These are phyloP conservation scores for Ogataea pini DNA, from an alignment of 805 yeast species.

Conservation along the genomic window DNA sequence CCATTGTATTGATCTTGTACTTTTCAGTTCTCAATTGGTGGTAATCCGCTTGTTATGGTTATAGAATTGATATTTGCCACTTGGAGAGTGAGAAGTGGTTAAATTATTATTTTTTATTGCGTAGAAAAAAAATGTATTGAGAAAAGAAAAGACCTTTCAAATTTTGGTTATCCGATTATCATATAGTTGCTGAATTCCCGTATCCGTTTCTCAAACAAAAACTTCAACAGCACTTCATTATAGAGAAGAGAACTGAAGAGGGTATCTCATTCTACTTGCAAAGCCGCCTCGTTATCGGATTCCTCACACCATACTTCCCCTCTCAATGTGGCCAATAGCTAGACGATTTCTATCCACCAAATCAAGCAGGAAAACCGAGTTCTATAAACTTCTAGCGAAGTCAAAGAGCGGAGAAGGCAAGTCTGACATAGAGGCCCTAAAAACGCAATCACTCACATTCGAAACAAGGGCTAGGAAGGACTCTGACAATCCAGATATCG, in stretches of 20 bases:
- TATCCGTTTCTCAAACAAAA: no score
- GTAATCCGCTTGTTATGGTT: background rate
- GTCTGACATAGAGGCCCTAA: slow-evolving; percentile 13
- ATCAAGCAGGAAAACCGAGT: slow-evolving; percentile 17
- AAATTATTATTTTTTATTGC: background rate
- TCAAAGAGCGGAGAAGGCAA: slow-evolving; percentile 19
- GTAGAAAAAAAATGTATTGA: background rate
- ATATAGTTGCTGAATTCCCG: no score
- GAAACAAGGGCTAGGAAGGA: slow-evolving; percentile 27
- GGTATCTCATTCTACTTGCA: no score
- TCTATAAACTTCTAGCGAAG: slow-evolving; percentile 20
- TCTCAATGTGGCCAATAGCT: slow-evolving; percentile 1
- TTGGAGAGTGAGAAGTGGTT: no score
- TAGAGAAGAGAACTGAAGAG: background rate
- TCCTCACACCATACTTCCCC: no score
- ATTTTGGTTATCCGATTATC: background rate
- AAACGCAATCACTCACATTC: slow-evolving; percentile 24
- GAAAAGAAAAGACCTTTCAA: background rate
- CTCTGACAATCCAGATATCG: slow-evolving; percentile 23
- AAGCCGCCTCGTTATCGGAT: no score
- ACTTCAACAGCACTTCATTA: background rate
- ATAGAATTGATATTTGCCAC: background rate
- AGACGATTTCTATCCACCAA: slow-evolving; percentile 13
- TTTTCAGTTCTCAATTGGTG: background rate
- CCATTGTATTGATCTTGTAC: slow-evolving; percentile 4